Evolutionary conservation across 2,329 filamentous ascomycete genomes (phyloP), one percentile per base, ranked within the genome.

Genomic region (Fusarium praegraminearum): DNA sequence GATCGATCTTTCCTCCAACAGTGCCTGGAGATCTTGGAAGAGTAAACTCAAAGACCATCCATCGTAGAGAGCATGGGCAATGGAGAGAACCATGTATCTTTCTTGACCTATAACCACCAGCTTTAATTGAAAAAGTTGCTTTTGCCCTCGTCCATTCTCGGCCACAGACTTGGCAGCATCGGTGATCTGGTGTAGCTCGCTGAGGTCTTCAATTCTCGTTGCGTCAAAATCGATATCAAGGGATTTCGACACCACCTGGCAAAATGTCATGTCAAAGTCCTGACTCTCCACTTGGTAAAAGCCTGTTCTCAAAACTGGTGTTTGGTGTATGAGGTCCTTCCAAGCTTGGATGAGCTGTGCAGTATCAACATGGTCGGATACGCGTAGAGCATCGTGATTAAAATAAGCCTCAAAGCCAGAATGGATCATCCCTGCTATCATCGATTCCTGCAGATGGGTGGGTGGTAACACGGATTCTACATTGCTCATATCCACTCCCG

Each of bases 21-120:
- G 88, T n/a, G 79, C 82, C 18, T 84, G 78, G 1, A 97, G 85
- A 73, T 96, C 89, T 44, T 85, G 82, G 72, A 96, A 93, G 2
- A 98, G 79, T 18, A 97, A 80, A 5, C 84, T 83, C 15, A 98
- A 85, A 4, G 94, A 97, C 87, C 90, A 94, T 1, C 94, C 94
- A 75, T 98, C 94, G 70, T 98, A 98, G 22, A 97, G 83, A 2
- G 94, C 93, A 78, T 98, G 94, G 0, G 94, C 87, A 40, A 97
- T 89, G 0, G 93, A 94, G 2, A 98, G 77, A 7, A 90, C 75
- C 2, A 90, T 67, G 57, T 85, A 87, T 5, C 62, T 78, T 36
- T 72, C 75, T 16, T 62, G 71, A 4, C 65, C 79, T 2, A 78
- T 75, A 8, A 63, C 73, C 5, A 78, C 79, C 54, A 87, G 79